Conservation (phyloP, 1,284 basidiomycete genomes). For the Cryptococcus amylolentus region DNA sequence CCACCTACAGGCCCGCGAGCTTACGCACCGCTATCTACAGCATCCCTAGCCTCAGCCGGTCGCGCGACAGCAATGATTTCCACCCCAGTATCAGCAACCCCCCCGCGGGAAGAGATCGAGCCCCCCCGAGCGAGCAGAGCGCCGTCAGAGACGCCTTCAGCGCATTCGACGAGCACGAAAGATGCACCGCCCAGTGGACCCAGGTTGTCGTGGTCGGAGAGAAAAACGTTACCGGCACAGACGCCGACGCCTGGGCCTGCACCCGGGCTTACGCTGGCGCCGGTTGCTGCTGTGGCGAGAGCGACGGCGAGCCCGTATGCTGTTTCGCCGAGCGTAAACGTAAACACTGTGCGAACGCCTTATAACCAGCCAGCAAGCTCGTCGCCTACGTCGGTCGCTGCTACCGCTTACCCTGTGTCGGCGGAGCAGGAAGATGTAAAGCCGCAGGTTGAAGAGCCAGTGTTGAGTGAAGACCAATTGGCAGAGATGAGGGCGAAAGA, state of each 20-base stretch:
- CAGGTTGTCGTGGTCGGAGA: constrained; percentile 26
- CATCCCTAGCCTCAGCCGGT: too few species aligned
- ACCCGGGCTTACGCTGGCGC: not conserved
- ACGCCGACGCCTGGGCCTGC: not conserved
- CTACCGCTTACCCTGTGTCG: not conserved
- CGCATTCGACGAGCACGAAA: too few species aligned
- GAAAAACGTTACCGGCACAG: constrained; percentile 9
- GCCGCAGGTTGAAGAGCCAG: constrained; percentile 1
- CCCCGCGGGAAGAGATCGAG: too few species aligned
- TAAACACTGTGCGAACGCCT: not conserved
- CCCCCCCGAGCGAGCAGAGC: too few species aligned
- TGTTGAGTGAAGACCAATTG: constrained; percentile 14
- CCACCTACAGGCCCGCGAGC: constrained; percentile 1
- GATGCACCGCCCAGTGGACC: constrained; percentile 1
- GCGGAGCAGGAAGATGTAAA: not conserved
- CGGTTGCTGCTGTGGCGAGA: not conserved
- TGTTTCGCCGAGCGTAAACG: too few species aligned
- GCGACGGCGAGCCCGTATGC: too few species aligned
- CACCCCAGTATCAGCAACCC: too few species aligned
- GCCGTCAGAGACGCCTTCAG: too few species aligned
- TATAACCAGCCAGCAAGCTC: not conserved
- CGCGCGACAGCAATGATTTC: too few species aligned
- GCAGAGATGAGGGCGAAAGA: constrained; percentile 20
- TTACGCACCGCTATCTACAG: not conserved
- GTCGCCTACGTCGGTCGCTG: not conserved